Conservation (phyloP, 805 yeast species). For the Metschnikowia peoriensis region DNA sequence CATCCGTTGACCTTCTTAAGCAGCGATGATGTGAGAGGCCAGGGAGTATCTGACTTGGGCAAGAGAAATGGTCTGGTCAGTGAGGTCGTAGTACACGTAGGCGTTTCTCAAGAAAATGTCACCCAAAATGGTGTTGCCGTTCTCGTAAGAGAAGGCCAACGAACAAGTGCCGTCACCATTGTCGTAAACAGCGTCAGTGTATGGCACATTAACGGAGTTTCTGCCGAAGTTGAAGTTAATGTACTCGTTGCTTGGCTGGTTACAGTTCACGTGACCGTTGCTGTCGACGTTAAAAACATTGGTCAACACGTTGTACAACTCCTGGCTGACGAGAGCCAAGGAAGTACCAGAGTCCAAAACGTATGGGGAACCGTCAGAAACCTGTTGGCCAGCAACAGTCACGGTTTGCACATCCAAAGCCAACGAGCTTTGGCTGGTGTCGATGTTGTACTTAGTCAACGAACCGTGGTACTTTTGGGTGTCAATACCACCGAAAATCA, state of each 20-base stretch:
- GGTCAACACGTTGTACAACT: slow-evolving; percentile 9
- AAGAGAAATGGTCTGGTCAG: slow-evolving; percentile 15
- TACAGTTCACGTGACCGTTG: slow-evolving; percentile 12
- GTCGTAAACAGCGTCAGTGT: slow-evolving; percentile 10
- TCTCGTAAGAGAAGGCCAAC: slow-evolving; percentile 13
- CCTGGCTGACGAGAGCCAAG: slow-evolving; percentile 11
- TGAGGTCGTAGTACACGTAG: slow-evolving; percentile 19
- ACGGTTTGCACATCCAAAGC: slow-evolving; percentile 7
- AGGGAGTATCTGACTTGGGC: slow-evolving; percentile 15
- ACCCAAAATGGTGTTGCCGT: slow-evolving; percentile 15
- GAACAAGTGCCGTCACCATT: slow-evolving; percentile 11
- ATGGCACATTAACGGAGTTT: slow-evolving; percentile 11
- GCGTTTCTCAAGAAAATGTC: slow-evolving; percentile 20
- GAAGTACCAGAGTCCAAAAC: slow-evolving; percentile 17
- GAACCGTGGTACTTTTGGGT: slow-evolving; percentile 32
- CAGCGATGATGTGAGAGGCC: slow-evolving; percentile 13
- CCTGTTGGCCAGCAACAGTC: slow-evolving; percentile 8
- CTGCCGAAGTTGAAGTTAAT: slow-evolving; percentile 13
- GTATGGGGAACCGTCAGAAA: slow-evolving; percentile 6
- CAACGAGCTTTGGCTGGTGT: slow-evolving; percentile 5
- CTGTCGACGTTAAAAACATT: slow-evolving; percentile 4
- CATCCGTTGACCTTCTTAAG: neutral
- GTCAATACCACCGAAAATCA: slow-evolving; percentile 44
- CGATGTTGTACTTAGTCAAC: slow-evolving; percentile 7
- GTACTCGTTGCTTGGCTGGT: slow-evolving; percentile 16